Base-by-base conservation (phyloP, 2,329 filamentous ascomycete genomes). In the Diaporthe australafricana region DNA sequence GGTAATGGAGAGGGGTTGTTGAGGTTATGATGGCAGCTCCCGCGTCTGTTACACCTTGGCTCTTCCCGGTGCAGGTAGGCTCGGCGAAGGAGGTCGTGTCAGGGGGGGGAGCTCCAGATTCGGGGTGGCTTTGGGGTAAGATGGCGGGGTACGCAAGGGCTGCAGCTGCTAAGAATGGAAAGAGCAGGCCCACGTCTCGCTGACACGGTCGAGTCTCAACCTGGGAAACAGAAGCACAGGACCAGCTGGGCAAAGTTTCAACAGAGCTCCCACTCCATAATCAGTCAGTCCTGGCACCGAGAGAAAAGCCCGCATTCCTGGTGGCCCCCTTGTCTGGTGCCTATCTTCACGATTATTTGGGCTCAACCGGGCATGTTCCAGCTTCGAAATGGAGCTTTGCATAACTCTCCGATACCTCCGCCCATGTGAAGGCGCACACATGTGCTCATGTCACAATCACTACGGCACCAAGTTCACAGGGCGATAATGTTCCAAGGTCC, bases 31-130 rank as follows among this genome's bases (percentile, higher is more conserved):
- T 60, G 67, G 67, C 17, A 69, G 67, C 42, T 57, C 62, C 45
- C 47, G 50, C 40, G 50, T 55, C 68, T 71, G 69, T 71, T 71
- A 69, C 72, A 65, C 56, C 62, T 71, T 69, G 71, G 69, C 72
- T 69, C 22, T 48, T 52, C 53, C 56, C 40, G 56, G 52, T 53
- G 50, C 32, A 27, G 70, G 55, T 45, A 65, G 52, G 69, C 50
- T 55, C 40, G 56, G 52, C 45, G 50, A 63, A 57, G 52, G 66
- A 70, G 70, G 55, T 62, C 47, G 42, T 48, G 60, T 35, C 60
- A 65, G 60, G 60, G 60, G 42, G 12, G 6, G 38, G 30, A 65
- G 60, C 60, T 65, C 60, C 45, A 65, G 60, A 50, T 65, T 38
- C 45, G 45, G 60, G 60, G 53, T 38, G 32, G 60, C 27, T 8